A percentile compares a stretch with the other conserved stretches of the same genome.
phyloP scores from a whole-genome alignment of 2,329 filamentous ascomycete genomes.

The Talaromyces sp. region DNA sequence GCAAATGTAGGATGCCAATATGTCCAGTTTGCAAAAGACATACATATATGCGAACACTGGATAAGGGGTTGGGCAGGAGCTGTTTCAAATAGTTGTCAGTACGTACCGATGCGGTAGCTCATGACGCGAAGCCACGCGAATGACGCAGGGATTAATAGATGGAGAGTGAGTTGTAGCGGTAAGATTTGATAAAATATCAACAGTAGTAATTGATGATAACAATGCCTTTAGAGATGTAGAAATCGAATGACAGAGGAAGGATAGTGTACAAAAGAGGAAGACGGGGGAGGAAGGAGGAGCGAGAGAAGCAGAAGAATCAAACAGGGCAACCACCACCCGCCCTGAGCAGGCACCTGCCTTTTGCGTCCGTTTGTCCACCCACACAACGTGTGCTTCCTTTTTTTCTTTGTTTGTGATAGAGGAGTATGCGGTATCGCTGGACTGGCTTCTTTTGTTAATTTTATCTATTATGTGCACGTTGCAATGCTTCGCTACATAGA shows the following conservation, averaged over 20 bases:
- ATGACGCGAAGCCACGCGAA: conserved; percentile 20
- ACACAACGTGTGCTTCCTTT: background rate
- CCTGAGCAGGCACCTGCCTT: background rate
- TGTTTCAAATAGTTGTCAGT: background rate
- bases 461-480: too few species aligned
- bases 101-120: conserved; percentile 31
- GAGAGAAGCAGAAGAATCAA: background rate
- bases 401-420: background rate
- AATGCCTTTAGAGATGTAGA: background rate
- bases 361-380: background rate
- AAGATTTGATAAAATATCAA: background rate
- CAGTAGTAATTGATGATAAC: background rate
- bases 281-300: background rate
- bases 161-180: background rate
- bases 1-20: background rate
- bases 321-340: background rate
- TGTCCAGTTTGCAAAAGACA: background rate
- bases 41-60: background rate
- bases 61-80: background rate
- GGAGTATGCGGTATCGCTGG: background rate
- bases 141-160: background rate
- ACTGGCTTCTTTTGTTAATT: background rate
- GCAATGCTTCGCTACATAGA: background rate
- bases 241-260: background rate
- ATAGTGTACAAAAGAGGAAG: background rate